These are phyloP conservation scores for Scleromitrula shiraiana DNA, from an alignment of 2,329 filamentous ascomycete genomes.

Conservation along the genomic window DNA sequence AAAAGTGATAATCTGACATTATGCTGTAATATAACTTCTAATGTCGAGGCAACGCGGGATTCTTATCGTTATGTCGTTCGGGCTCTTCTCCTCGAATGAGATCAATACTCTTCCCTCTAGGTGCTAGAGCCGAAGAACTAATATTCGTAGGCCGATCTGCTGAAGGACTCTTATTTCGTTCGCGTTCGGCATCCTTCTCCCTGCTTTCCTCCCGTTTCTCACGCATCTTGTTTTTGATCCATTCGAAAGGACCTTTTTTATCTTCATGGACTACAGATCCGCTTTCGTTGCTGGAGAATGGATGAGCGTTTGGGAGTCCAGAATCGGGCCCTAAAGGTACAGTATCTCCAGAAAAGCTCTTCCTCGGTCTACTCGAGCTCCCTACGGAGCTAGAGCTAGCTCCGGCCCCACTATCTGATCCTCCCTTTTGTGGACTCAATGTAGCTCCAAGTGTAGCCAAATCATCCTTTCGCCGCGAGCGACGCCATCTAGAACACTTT, in stretches of 20 bases:
- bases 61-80: constrained; percentile 14
- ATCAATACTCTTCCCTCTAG: constrained; percentile 26
- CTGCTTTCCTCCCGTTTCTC: constrained; percentile 37
- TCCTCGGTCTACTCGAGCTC: constrained; percentile 43
- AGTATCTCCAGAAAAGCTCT: constrained; percentile 38
- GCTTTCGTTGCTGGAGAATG: constrained; percentile 30
- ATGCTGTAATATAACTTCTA: not conserved
- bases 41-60: constrained; percentile 10
- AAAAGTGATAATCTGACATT: too few species aligned
- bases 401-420: constrained; percentile 55
- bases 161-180: constrained; percentile 27
- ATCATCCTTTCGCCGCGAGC: constrained; percentile 55
- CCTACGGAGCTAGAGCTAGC: constrained; percentile 61
- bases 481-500: constrained; percentile 65
- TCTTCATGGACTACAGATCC: constrained; percentile 21
- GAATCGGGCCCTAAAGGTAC: constrained; percentile 27
- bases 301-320: constrained; percentile 18
- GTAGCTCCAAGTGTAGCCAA: constrained; percentile 35
- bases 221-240: constrained; percentile 56
- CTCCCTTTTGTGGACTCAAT: constrained; percentile 39
- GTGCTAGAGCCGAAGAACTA: constrained; percentile 8
- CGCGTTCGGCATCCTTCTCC: constrained; percentile 24
- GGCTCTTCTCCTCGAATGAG: constrained; percentile 20
- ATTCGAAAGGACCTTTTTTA: constrained; percentile 54
- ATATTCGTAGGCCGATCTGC: constrained; percentile 20